Evolutionary conservation across 495 filamentous ascomycete genomes (phyloP).

Genomic region (Penicillium dipodomyicola): DNA sequence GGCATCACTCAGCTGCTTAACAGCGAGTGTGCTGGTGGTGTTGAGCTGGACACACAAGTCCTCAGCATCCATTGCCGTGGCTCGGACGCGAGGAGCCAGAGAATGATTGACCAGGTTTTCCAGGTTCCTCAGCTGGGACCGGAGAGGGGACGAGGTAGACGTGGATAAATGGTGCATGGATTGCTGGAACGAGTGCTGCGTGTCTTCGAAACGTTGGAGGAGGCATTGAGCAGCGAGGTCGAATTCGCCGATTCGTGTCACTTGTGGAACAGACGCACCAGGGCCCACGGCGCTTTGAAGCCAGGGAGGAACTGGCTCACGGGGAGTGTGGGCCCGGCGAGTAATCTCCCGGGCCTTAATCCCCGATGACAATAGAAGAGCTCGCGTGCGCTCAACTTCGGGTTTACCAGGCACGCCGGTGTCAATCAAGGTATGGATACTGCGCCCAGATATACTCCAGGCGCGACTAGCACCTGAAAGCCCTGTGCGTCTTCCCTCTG

Average conservation of each 20-base stretch:
- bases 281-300: constrained; percentile 29
- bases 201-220: constrained; percentile 52
- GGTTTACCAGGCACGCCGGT: constrained; percentile 45
- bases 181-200: constrained; percentile 53
- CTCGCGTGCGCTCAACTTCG: constrained; percentile 71
- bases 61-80: constrained; percentile 72
- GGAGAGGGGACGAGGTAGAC: constrained; percentile 43
- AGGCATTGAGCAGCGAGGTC: constrained; percentile 67
- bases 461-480: constrained; percentile 32
- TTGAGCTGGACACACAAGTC: constrained; percentile 69
- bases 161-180: constrained; percentile 52
- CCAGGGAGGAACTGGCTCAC: constrained; percentile 42
- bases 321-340: constrained; percentile 55
- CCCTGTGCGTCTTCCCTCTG: constrained; percentile 19
- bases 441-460: constrained; percentile 71
- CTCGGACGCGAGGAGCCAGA: constrained; percentile 63
- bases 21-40: constrained; percentile 66
- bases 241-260: constrained; percentile 61
- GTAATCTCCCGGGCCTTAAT: constrained; percentile 80
- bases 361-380: constrained; percentile 76
- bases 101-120: constrained; percentile 50
- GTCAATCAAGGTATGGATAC: constrained; percentile 36
- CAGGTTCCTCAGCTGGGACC: constrained; percentile 46
- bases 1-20: constrained; percentile 73
- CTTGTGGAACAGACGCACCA: constrained; percentile 39